These are phyloP conservation scores for Phytophthora meadii DNA, from an alignment of 352 stramenopile species.

Conservation along the genomic window DNA sequence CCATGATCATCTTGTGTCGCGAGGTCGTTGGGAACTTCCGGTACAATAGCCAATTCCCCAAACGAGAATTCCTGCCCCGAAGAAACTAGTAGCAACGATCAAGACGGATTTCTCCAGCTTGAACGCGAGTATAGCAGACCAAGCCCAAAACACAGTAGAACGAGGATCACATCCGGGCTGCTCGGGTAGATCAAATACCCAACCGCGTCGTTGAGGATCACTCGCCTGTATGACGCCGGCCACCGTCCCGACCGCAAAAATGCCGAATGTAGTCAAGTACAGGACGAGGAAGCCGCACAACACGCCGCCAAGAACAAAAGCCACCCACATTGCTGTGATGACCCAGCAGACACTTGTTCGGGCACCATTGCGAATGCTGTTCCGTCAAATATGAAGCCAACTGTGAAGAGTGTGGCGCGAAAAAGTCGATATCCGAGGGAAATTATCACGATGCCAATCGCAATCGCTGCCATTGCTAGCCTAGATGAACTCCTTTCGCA, in stretches of 20 bases:
- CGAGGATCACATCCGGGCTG: constrained; percentile 38
- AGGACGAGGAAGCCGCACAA: constrained; percentile 42
- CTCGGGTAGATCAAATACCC: constrained; percentile 50
- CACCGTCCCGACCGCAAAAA: constrained; percentile 49
- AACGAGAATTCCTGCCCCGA: constrained; percentile 44
- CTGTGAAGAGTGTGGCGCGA: constrained; percentile 48
- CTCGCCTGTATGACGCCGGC: constrained; percentile 50
- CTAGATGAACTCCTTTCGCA: constrained; percentile 42
- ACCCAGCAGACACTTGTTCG: constrained; percentile 42
- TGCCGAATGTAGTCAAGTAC: constrained; percentile 42
- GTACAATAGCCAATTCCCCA: constrained; percentile 61
- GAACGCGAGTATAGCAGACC: constrained; percentile 39
- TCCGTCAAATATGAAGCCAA: constrained; percentile 47
- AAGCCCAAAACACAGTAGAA: constrained; percentile 37
- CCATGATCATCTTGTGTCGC: constrained; percentile 27
- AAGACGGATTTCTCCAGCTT: constrained; percentile 55
- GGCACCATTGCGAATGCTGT: constrained; percentile 36
- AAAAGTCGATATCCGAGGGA: constrained; percentile 62
- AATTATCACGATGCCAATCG: constrained; percentile 44
- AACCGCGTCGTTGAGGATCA: constrained; percentile 46
- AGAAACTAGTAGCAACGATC: constrained; percentile 46
- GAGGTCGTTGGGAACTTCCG: constrained; percentile 44
- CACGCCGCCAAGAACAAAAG: constrained; percentile 48
- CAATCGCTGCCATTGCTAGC: constrained; percentile 50
- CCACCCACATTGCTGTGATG: constrained; percentile 50